Evolutionary conservation across 106 monocot genomes (phyloP).

Genomic region (Platanthera guangdongensis): DNA sequence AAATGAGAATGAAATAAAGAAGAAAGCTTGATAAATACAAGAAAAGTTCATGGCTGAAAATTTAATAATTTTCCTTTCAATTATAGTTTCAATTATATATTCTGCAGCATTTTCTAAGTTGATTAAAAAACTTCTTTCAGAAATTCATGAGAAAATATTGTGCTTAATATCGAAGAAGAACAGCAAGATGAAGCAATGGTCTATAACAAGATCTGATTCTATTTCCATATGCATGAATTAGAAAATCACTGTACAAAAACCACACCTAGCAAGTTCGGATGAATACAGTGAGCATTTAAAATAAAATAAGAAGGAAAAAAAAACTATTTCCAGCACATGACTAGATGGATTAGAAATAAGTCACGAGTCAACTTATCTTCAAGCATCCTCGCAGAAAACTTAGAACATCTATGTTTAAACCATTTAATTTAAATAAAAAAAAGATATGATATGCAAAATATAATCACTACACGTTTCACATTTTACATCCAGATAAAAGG

Average conservation of each 20-base stretch:
- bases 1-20: neutral
- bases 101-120: neutral
- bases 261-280: neutral
- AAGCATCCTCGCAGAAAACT: neutral
- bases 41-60: neutral
- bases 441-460: neutral
- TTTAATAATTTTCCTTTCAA: neutral
- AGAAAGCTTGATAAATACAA: neutral
- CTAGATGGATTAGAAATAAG: neutral
- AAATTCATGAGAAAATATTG: neutral
- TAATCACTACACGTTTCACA: neutral
- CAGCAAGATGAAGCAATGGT: neutral
- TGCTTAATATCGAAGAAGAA: neutral
- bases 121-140: neutral
- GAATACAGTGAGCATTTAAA: neutral
- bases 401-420: neutral
- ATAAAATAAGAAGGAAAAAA: neutral
- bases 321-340: neutral
- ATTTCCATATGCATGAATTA: neutral
- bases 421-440: neutral
- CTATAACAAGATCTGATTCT: neutral
- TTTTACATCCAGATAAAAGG: constrained; percentile 1
- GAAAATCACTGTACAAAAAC: neutral
- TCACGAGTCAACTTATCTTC: neutral
- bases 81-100: neutral